phyloP scores from a whole-genome alignment of 75 land plant genomes.

The Isoetes taiwanensis region DNA sequence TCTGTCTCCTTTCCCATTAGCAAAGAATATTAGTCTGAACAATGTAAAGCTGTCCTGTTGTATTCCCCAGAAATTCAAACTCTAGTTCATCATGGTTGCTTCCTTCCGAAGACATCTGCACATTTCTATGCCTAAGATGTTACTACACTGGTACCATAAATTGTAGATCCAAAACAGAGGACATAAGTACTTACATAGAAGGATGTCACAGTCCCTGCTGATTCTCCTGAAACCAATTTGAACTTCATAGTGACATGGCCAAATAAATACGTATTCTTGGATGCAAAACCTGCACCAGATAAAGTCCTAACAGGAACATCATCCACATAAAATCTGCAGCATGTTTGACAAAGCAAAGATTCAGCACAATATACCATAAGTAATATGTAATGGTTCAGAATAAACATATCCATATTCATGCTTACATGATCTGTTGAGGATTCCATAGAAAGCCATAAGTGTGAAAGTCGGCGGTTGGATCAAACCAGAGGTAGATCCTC shows the following conservation, averaged over 20 bases:
- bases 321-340: too few species aligned
- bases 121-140: too few species aligned
- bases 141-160: background rate
- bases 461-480: background rate
- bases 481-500: constrained; percentile 1
- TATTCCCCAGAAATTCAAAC: background rate
- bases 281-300: background rate
- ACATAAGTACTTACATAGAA: background rate
- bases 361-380: too few species aligned
- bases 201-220: background rate
- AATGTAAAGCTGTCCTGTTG: background rate
- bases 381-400: too few species aligned
- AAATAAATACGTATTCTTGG: background rate
- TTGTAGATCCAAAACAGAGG: background rate
- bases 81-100: background rate
- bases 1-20: background rate
- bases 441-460: background rate
- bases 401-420: too few species aligned
- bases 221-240: constrained; percentile 2
- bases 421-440: background rate
- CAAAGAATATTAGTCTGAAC: background rate
- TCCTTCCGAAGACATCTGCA: background rate
- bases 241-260: background rate
- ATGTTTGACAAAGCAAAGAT: too few species aligned
- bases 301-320: too few species aligned